Base-by-base conservation (phyloP, 2,329 filamentous ascomycete species). In the Coniochaeta hoffmannii region DNA sequence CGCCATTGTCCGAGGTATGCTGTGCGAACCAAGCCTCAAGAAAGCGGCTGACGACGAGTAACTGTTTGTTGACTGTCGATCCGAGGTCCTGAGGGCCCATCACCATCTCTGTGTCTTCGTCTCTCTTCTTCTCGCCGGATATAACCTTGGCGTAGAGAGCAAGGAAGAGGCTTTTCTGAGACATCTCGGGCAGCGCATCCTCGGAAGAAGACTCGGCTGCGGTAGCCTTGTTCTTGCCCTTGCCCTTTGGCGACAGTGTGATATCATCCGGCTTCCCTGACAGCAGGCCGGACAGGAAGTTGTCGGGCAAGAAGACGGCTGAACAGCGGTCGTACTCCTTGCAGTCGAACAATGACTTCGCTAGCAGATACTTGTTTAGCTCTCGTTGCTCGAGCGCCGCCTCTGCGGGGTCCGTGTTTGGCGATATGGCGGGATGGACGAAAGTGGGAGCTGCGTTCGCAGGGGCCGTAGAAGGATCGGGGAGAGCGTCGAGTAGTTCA, bases 61-160 rank as follows among this genome's bases (percentile, higher is more conserved):
- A 74, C 68, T 97, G 90, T 68, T 91, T 90, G 69, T 99, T 99
- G 57, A 84, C 73, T 1, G 90, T 89, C 31, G 86, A 86, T 1
- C 92, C 91, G 14, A 90, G 85, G 70, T 99, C 94, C 57, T 92
- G 86, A 1, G 94, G 93, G 0, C 94, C 94, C 72, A 97, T 84
- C 53, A 99, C 89, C 88, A 97, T 97, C 73, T 99, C 94, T 22
- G 89, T 90, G 56, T 97, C 93, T 70, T 99, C 94, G 64, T 96
- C 90, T 71, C 93, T 96, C 61, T 90, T 85, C 76, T 97, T 97
- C 76, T 99, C 94, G 1, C 94, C 94, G 0, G 92, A 88, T 60
- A 97, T 82, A 67, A 92, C 91, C 66, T 93, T 95, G 46, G 94
- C 90, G 65, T 99, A 99, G 4, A 97, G 76, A 0, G 91, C 88